These are phyloP conservation scores for Xylariaceae sp. DNA, from an alignment of 2,329 filamentous ascomycete genomes.

Conservation along the genomic window DNA sequence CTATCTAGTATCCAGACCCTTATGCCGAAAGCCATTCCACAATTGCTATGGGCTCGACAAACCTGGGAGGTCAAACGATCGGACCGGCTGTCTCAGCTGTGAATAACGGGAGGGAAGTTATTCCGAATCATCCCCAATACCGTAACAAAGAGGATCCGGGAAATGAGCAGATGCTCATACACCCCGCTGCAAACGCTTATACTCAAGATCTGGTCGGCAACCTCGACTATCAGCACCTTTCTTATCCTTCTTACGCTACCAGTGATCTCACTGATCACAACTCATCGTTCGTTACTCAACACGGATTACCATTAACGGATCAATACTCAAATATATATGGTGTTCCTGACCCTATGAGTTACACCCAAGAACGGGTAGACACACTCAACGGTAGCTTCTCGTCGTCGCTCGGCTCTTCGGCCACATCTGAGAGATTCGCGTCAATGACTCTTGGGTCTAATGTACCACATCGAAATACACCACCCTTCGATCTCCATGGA, in stretches of 20 bases:
- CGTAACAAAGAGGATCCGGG: slow-evolving; percentile 27
- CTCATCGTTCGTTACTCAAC: slow-evolving; percentile 13
- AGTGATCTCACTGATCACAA: slow-evolving; percentile 9
- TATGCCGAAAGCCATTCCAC: slow-evolving; percentile 16
- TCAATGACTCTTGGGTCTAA: slow-evolving; percentile 23
- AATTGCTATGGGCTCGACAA: slow-evolving; percentile 18
- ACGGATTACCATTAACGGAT: slow-evolving; percentile 15
- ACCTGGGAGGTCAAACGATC: slow-evolving; percentile 25
- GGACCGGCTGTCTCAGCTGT: slow-evolving; percentile 28
- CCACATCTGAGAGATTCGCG: slow-evolving; percentile 24
- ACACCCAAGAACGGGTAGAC: slow-evolving; percentile 14
- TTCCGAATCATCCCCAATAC: slow-evolving; percentile 27
- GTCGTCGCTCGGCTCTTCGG: slow-evolving; percentile 23
- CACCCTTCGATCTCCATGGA: slow-evolving; percentile 5
- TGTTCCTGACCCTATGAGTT: slow-evolving; percentile 23
- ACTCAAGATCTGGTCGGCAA: slow-evolving; percentile 15
- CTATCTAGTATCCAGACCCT: slow-evolving; percentile 20
- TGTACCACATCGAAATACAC: slow-evolving; percentile 6
- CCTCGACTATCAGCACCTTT: slow-evolving; percentile 18
- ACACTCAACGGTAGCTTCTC: slow-evolving; percentile 23
- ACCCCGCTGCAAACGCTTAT: slow-evolving; percentile 25
- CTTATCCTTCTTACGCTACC: slow-evolving; percentile 20
- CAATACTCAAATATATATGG: slow-evolving; percentile 15
- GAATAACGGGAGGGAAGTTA: slow-evolving; percentile 24
- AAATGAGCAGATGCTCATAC: slow-evolving; percentile 26